Conservation (phyloP, 2,329 filamentous ascomycete species). For the Alternaria panax region DNA sequence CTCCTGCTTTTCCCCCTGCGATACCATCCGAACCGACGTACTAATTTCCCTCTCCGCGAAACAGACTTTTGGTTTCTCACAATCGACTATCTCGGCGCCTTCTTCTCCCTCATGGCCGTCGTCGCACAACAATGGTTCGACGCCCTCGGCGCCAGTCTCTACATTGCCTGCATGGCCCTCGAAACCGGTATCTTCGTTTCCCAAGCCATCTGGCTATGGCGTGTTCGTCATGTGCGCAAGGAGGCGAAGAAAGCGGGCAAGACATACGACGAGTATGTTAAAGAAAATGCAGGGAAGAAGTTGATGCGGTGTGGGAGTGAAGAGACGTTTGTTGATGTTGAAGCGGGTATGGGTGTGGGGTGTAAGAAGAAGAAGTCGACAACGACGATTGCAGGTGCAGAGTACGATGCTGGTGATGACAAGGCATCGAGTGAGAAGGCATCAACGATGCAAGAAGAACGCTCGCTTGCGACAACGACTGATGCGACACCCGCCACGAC, state of each 20-base stretch:
- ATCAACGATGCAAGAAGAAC: not conserved
- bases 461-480: not conserved
- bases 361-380: slow-evolving; percentile 4
- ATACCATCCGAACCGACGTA: not conserved
- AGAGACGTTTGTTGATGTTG: slow-evolving; percentile 38
- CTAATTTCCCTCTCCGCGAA: slow-evolving; percentile 9
- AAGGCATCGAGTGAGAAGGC: not conserved
- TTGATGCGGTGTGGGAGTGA: slow-evolving; percentile 29
- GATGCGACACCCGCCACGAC: not conserved
- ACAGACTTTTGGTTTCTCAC: slow-evolving; percentile 64
- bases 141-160: slow-evolving; percentile 65
- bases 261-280: slow-evolving; percentile 63
- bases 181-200: slow-evolving; percentile 68
- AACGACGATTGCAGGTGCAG: not conserved
- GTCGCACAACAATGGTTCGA: slow-evolving; percentile 69
- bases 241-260: slow-evolving; percentile 61
- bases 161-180: slow-evolving; percentile 65
- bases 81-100: slow-evolving; percentile 67
- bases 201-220: slow-evolving; percentile 66
- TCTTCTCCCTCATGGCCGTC: slow-evolving; percentile 70
- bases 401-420: not conserved
- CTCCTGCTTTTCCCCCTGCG: too few relatives aligned
- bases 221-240: slow-evolving; percentile 61
- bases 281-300: slow-evolving; percentile 34
- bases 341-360: slow-evolving; percentile 16